phyloP scores from a whole-genome alignment of 306 rosid genomes.

The Rubus idaeus region DNA sequence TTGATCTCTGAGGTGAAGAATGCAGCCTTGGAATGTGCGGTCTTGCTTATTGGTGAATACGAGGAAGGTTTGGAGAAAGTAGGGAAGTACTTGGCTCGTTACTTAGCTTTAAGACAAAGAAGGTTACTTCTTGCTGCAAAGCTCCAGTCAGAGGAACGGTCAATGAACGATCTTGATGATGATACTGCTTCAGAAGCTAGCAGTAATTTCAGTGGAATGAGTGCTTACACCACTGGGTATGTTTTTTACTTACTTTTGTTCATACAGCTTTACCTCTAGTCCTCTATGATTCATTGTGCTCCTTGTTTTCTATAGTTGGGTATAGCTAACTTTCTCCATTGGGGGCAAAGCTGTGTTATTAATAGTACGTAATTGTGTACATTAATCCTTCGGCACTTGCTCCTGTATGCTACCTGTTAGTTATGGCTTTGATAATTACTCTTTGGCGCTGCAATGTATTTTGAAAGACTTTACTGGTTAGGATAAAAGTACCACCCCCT shows the following conservation, averaged over 20 bases:
- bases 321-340: not conserved
- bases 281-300: not conserved
- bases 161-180: slow-evolving; percentile 68
- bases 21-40: slow-evolving; percentile 83
- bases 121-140: slow-evolving; percentile 88
- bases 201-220: slow-evolving; percentile 98
- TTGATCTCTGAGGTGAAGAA: slow-evolving; percentile 56
- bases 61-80: slow-evolving; percentile 91
- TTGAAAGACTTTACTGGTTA: not conserved
- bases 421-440: not conserved
- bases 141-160: slow-evolving; percentile 70
- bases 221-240: slow-evolving; percentile 95
- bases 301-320: not conserved
- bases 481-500: not conserved
- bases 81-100: slow-evolving; percentile 92
- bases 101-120: slow-evolving; percentile 93
- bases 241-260: slow-evolving; percentile 21
- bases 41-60: slow-evolving; percentile 59
- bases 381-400: not conserved
- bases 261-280: slow-evolving; percentile 12
- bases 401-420: not conserved
- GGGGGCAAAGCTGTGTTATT: not conserved
- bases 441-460: not conserved
- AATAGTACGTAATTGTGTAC: not conserved
- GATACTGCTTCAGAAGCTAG: slow-evolving; percentile 91